Evolutionary conservation across 2,329 filamentous ascomycete genomes (phyloP).

Genomic region (Sphaerulina vaccinii): DNA sequence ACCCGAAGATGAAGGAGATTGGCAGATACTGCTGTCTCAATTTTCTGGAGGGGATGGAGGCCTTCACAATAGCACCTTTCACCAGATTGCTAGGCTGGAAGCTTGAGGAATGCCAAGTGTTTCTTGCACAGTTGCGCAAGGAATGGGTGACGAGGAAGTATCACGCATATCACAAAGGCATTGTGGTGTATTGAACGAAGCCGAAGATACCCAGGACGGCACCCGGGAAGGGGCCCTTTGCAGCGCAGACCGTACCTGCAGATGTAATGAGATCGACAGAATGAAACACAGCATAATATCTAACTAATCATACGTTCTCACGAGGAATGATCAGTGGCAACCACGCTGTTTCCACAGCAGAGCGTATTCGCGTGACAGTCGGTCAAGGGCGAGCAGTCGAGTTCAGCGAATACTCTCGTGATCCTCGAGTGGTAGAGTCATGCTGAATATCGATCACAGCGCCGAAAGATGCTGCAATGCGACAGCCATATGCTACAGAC

Average conservation of each 20-base stretch:
- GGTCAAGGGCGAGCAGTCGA: no score
- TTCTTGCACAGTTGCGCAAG: conserved; percentile 10
- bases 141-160: conserved; percentile 18
- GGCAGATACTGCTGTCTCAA: conserved; percentile 28
- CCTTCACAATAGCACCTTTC: conserved; percentile 43
- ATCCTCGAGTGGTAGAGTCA: no score
- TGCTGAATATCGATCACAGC: not conserved
- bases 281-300: no score
- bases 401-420: no score
- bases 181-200: conserved; percentile 10
- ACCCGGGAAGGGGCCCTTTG: not conserved
- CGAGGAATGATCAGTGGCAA: no score
- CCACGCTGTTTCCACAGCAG: no score
- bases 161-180: conserved; percentile 28
- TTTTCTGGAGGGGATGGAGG: conserved; percentile 10
- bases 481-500: not conserved
- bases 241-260: no score
- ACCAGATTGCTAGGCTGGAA: conserved; percentile 46
- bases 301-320: no score
- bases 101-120: conserved; percentile 29
- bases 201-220: not conserved
- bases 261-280: no score
- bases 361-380: no score
- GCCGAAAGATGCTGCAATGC: not conserved
- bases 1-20: conserved; percentile 22